Evolutionary conservation across 495 filamentous ascomycete genomes (phyloP), one percentile per base, ranked within the genome.

Genomic region (Penicillium desertorum): DNA sequence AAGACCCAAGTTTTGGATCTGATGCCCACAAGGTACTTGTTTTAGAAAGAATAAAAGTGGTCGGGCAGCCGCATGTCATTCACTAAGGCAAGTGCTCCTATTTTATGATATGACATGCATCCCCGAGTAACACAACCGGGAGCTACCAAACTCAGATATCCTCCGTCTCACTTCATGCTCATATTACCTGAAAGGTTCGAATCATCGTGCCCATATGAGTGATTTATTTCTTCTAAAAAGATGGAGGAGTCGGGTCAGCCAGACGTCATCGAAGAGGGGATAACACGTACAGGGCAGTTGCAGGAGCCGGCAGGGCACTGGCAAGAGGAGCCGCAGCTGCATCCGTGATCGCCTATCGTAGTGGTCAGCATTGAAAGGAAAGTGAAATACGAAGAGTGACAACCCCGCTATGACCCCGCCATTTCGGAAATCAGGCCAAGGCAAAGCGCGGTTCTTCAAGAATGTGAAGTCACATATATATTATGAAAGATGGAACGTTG

Each of bases 301-400:
- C 73, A 77, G 29, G 59, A 57, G 65, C 73, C 76, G 63, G 74
- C 67, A 67, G 76, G 71, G 72, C 74, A 78, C 66, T 72, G 70
- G 74, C 73, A 78, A 61, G 76, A 76, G 61, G 65, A 51, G 61
- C 76, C 76, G 65, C 74, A 76, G 68, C 66, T 70, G 69, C 76
- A 78, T 58, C 62, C 64, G 75, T 77, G 75, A 54, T 73, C 72
- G 59, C 62, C 72, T 76, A 34, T 61, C 17, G 8, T 36, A 12
- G 17, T 56, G 30, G 64, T 74, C 55, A 73, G 61, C 51, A 58
- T 61, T 19, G 42, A 11, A 19, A 53, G 11, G 58, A 42, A 42
- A 46, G 12, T 29, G 43, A 42, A 61, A 58, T 48, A 52, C 43
- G 60, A 57, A 41, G 30, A 37, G 30, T 30, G 42, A 45, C 44